Evolutionary conservation across 2,329 filamentous ascomycete species (phyloP).

Genomic region (Decorospora gaudefroyi): DNA sequence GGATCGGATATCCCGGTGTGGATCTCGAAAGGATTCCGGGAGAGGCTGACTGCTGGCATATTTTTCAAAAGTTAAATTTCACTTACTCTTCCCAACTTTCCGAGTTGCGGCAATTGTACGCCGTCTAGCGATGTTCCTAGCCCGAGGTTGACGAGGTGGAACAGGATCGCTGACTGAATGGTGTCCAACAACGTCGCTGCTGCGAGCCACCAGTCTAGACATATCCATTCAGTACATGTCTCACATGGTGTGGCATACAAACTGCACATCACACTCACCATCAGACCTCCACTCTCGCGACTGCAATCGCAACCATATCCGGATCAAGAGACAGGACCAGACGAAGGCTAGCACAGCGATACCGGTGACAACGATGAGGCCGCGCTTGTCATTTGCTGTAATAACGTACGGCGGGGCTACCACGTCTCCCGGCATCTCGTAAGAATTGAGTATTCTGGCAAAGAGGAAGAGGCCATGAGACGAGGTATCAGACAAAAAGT

Average conservation of each 20-base stretch:
- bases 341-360: slow-evolving; percentile 37
- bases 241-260: slow-evolving; percentile 19
- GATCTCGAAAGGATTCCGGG: slow-evolving; percentile 5
- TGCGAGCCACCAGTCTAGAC: slow-evolving; percentile 15
- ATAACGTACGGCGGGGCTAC: slow-evolving; percentile 38
- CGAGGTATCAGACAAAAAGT: no score
- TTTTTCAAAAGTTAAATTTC: neutral
- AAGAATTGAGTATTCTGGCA: slow-evolving; percentile 4
- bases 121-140: slow-evolving; percentile 27
- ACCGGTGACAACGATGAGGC: slow-evolving; percentile 41
- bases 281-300: slow-evolving; percentile 41
- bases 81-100: slow-evolving; percentile 35
- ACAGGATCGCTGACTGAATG: slow-evolving; percentile 31
- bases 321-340: slow-evolving; percentile 37
- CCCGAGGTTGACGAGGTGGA: slow-evolving; percentile 33
- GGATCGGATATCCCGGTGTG: slow-evolving; percentile 17
- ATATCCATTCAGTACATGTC: slow-evolving; percentile 3
- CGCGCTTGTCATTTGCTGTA: slow-evolving; percentile 38
- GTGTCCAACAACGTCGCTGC: slow-evolving; percentile 33
- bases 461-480: slow-evolving; percentile 5
- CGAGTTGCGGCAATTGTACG: slow-evolving; percentile 21
- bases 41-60: no score
- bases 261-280: slow-evolving; percentile 31
- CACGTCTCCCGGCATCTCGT: slow-evolving; percentile 32
- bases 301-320: slow-evolving; percentile 36